A percentile compares a stretch with the other conserved stretches of the same genome.
Conservation (phyloP, 345 rosid species). For the Populus simonii region DNA sequence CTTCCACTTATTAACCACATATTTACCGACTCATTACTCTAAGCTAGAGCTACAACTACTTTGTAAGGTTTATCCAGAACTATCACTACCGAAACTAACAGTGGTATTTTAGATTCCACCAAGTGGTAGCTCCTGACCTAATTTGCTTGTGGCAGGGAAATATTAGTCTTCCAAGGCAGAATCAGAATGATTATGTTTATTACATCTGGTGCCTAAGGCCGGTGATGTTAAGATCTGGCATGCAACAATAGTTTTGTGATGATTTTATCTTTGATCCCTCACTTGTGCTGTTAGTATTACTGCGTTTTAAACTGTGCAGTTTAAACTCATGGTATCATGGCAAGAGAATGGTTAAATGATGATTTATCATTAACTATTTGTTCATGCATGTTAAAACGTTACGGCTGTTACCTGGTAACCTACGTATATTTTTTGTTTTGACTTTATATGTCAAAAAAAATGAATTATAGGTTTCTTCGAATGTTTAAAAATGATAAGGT, state of each 20-base stretch:
- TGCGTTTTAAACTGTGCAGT: too few species aligned
- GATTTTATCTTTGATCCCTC: neutral
- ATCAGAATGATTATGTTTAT: too few species aligned
- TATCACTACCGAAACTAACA: too few species aligned
- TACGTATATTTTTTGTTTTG: neutral
- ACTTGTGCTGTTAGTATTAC: too few species aligned
- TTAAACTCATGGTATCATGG: neutral
- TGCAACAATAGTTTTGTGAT: neutral
- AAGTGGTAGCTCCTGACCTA: too few species aligned
- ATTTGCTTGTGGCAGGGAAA: too few species aligned
- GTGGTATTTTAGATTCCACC: too few species aligned
- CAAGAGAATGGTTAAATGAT: neutral
- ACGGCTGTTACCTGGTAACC: neutral
- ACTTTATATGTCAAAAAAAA: neutral
- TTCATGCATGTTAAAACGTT: neutral
- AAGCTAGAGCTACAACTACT: too few species aligned
- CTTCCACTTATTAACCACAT: too few species aligned
- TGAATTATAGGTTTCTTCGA: neutral
- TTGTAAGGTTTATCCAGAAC: too few species aligned
- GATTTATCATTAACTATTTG: neutral
- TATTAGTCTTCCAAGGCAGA: too few species aligned
- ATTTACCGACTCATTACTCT: too few species aligned
- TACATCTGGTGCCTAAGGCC: neutral
- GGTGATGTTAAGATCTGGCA: neutral
- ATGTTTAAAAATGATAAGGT: neutral